These are phyloP conservation scores for Candida pseudofarinosa DNA, from an alignment of 805 yeast genomes.

Conservation along the genomic window DNA sequence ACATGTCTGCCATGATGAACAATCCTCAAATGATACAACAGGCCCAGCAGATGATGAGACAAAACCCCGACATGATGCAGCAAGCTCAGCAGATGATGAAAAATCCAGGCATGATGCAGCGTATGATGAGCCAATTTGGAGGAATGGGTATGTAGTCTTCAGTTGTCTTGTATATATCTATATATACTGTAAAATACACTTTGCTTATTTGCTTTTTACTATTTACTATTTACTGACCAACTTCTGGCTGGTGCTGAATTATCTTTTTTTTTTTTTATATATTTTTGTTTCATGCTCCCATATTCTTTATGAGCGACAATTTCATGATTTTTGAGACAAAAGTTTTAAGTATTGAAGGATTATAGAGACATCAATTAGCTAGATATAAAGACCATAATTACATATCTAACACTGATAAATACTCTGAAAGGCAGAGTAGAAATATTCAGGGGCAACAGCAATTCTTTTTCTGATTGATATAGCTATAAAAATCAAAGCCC, in stretches of 20 bases:
- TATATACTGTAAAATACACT: background rate
- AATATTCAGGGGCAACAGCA: no score
- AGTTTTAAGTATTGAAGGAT: no score
- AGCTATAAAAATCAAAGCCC: no score
- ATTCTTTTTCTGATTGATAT: no score
- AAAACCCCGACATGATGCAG: slow-evolving; percentile 43
- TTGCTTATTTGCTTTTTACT: no score
- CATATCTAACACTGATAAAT: no score
- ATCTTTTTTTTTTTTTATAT: no score
- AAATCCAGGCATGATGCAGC: slow-evolving; percentile 67
- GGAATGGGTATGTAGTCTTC: slow-evolving; percentile 4
- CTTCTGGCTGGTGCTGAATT: no score
- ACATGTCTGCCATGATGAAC: slow-evolving; percentile 60
- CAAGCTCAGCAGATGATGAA: slow-evolving; percentile 43
- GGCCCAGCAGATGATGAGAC: slow-evolving; percentile 45
- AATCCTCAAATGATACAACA: slow-evolving; percentile 49
- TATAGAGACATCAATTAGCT: no score
- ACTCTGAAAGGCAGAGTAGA: no score
- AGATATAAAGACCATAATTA: no score
- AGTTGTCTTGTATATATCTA: background rate
- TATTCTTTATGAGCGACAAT: background rate
- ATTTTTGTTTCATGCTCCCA: background rate
- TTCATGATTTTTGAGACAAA: background rate
- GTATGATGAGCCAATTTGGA: slow-evolving; percentile 68
- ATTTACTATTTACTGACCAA: no score